Percentiles rank a stretch among this genome's conserved stretches.
These are phyloP conservation scores for Daedaleopsis sinensis DNA, from an alignment of 768 basidiomycete species.

Conservation along the genomic window DNA sequence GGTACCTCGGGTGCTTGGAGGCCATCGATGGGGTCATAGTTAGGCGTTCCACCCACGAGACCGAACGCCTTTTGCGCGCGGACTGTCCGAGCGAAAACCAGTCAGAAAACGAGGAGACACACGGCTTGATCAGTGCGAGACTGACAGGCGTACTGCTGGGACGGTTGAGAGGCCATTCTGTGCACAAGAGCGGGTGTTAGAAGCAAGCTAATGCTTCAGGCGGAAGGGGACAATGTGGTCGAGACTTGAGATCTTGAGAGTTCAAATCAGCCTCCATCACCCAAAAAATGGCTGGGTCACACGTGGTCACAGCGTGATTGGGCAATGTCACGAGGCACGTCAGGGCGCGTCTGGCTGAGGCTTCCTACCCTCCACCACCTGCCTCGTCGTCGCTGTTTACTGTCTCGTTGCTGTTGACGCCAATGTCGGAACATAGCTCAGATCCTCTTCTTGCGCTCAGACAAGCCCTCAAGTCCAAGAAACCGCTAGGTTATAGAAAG, in stretches of 20 bases:
- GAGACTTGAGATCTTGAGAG: conserved; percentile 10
- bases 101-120: conserved; percentile 21
- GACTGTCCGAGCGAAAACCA: conserved; percentile 47
- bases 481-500: conserved; percentile 51
- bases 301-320: background rate
- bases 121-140: conserved; percentile 20
- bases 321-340: background rate
- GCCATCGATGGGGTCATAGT: conserved; percentile 65
- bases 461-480: conserved; percentile 60
- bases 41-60: conserved; percentile 80
- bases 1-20: conserved; percentile 71
- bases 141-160: conserved; percentile 88
- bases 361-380: background rate
- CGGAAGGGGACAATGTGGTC: conserved; percentile 21
- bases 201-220: conserved; percentile 87
- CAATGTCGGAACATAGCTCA: background rate
- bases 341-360: background rate
- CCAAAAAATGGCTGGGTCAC: conserved; percentile 15
- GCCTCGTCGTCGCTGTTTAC: background rate
- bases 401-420: background rate
- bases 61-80: conserved; percentile 95
- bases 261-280: conserved; percentile 17
- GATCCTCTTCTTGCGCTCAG: conserved; percentile 64
- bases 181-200: conserved; percentile 35
- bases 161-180: conserved; percentile 71